Evolutionary conservation across 208 protist species (phyloP).

Genomic region (Trichomonas tenax): DNA sequence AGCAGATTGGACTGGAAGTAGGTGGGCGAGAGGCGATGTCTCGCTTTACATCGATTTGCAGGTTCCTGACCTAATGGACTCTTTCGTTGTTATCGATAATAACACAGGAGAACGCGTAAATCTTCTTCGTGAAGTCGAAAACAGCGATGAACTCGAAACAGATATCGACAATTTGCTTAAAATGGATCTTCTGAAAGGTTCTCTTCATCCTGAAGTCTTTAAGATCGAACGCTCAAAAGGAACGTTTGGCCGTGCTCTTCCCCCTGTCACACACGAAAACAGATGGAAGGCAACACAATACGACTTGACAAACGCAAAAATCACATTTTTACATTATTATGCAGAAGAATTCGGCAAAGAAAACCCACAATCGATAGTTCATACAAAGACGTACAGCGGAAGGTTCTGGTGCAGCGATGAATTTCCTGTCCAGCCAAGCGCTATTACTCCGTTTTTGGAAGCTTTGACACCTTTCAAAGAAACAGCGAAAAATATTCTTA

Average conservation of each 20-base stretch:
- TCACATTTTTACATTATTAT: not conserved
- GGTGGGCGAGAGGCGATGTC: not conserved
- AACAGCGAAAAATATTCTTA: not conserved
- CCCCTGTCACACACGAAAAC: not conserved
- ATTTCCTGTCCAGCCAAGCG: not conserved
- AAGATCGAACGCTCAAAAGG: not conserved
- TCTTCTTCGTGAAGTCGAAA: not conserved
- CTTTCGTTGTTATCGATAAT: not conserved
- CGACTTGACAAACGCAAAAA: not conserved
- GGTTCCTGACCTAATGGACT: not conserved
- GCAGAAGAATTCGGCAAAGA: not conserved
- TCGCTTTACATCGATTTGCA: not conserved
- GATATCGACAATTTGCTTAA: not conserved
- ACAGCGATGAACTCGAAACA: not conserved
- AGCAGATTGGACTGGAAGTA: not conserved
- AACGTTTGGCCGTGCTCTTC: not conserved
- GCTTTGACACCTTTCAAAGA: not conserved
- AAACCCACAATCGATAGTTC: not conserved
- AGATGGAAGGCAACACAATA: not conserved
- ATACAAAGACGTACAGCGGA: slow-evolving; percentile 11
- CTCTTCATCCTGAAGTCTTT: not conserved
- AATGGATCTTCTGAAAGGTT: slow-evolving; percentile 1
- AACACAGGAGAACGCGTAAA: not conserved
- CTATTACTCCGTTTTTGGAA: not conserved
- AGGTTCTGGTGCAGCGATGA: not conserved